These are phyloP conservation scores for Liquidambar formosana DNA, from an alignment of 164 flowering plant genomes.

Conservation along the genomic window DNA sequence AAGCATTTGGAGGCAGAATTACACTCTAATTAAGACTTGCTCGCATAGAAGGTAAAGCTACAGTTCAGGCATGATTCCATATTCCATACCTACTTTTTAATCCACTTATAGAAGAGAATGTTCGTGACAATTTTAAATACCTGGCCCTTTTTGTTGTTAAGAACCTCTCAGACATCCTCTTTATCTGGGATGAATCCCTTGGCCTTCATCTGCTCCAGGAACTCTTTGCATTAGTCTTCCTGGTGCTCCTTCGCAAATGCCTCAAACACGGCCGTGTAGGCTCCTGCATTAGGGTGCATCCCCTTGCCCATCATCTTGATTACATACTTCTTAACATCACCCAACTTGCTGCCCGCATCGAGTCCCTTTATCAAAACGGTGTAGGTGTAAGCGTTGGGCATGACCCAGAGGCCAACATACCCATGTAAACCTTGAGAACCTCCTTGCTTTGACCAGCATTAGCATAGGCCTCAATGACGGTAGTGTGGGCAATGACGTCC, in stretches of 20 bases:
- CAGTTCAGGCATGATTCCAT: too few relatives aligned
- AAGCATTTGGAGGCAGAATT: too few relatives aligned
- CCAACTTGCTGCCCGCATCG: slow-evolving; percentile 41
- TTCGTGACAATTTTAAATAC: slow-evolving; percentile 45
- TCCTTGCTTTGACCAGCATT: slow-evolving; percentile 72
- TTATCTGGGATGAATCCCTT: slow-evolving; percentile 66
- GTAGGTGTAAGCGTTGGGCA: slow-evolving; percentile 84
- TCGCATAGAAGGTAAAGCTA: too few relatives aligned
- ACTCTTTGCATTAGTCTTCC: slow-evolving; percentile 54
- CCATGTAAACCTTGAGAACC: slow-evolving; percentile 54
- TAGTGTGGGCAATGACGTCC: slow-evolving; percentile 83
- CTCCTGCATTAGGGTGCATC: slow-evolving; percentile 55
- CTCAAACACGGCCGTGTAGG: slow-evolving; percentile 60
- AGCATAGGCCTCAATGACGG: slow-evolving; percentile 80
- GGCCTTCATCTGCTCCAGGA: slow-evolving; percentile 61
- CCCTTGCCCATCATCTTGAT: slow-evolving; percentile 77
- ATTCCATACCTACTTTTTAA: too few relatives aligned
- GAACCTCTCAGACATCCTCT: slow-evolving; percentile 54
- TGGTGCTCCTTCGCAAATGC: slow-evolving; percentile 48
- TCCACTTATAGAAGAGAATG: slow-evolving; percentile 49
- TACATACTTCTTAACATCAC: slow-evolving; percentile 61
- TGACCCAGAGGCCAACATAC: slow-evolving; percentile 73
- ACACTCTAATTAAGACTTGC: too few relatives aligned
- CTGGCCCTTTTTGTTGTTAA: slow-evolving; percentile 58
- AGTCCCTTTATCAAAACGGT: slow-evolving; percentile 66